Conservation (phyloP, 345 rosid species). For the Populus alba region DNA sequence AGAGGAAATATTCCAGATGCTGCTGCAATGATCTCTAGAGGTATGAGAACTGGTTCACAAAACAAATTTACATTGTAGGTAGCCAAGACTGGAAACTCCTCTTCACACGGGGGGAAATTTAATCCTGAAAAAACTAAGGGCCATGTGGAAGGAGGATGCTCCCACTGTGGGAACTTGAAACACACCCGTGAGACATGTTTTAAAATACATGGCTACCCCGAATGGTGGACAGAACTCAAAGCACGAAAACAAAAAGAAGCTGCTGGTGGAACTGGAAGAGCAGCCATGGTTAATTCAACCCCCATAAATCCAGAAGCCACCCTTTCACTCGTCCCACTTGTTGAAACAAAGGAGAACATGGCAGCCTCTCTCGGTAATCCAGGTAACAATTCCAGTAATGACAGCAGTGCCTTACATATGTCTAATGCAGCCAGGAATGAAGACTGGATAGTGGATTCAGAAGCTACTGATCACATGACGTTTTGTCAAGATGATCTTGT, state of each 20-base stretch:
- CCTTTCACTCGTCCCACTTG: neutral
- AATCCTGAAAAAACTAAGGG: neutral
- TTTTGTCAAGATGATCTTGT: neutral
- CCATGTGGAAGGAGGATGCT: neutral
- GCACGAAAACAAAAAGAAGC: neutral
- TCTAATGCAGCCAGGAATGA: neutral
- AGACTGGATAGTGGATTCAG: neutral
- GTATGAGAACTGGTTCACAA: neutral
- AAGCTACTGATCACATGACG: neutral
- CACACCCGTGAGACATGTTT: neutral
- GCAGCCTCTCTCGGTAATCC: too few species aligned
- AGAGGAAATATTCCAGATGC: neutral
- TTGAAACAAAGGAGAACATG: too few species aligned
- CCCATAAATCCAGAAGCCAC: too few species aligned
- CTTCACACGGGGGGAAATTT: fast-evolving
- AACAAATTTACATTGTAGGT: too few species aligned
- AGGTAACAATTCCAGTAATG: neutral
- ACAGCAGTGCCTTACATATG: too few species aligned
- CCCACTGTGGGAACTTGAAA: neutral
- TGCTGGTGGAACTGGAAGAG: neutral
- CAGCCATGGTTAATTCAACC: neutral
- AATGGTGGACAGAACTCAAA: neutral
- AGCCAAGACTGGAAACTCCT: too few species aligned
- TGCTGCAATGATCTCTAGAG: neutral
- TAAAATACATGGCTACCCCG: neutral